Percentiles rank a stretch among this genome's conserved stretches.
These are phyloP conservation scores for Trichothecium sympodiale DNA, from an alignment of 2,329 filamentous ascomycete species.

Conservation along the genomic window DNA sequence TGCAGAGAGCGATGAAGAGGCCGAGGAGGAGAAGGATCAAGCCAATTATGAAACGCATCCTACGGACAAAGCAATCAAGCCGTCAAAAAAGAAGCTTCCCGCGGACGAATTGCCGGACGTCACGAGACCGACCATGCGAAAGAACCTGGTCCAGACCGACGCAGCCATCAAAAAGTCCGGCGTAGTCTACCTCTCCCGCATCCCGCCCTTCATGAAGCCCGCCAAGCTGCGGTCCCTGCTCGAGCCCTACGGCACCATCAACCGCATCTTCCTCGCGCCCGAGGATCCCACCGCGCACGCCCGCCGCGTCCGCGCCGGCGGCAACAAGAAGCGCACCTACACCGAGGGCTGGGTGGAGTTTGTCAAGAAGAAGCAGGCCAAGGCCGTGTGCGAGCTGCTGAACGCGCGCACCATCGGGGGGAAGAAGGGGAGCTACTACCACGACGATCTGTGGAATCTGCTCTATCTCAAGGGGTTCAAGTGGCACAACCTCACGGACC, in stretches of 20 bases:
- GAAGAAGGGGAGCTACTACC: slow-evolving; percentile 74
- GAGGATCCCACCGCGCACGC: slow-evolving; percentile 59
- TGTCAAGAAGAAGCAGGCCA: slow-evolving; percentile 62
- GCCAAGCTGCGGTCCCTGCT: slow-evolving; percentile 65
- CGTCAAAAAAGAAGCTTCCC: slow-evolving; percentile 11
- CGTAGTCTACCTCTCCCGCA: slow-evolving; percentile 72
- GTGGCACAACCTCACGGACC: slow-evolving; percentile 64
- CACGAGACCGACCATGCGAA: slow-evolving; percentile 32
- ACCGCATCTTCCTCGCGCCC: slow-evolving; percentile 68
- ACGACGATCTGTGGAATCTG: slow-evolving; percentile 79
- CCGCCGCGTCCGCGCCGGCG: slow-evolving; percentile 58
- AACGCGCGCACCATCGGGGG: slow-evolving; percentile 72
- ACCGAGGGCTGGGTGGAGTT: slow-evolving; percentile 86
- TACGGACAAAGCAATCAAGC: slow-evolving; percentile 7
- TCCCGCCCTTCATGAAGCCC: slow-evolving; percentile 85
- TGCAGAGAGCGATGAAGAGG: slow-evolving; percentile 12
- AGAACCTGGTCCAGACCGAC: slow-evolving; percentile 56
- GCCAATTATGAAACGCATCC: slow-evolving; percentile 9
- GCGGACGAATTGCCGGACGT: background rate
- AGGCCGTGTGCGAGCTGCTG: slow-evolving; percentile 62
- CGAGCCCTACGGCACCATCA: slow-evolving; percentile 62
- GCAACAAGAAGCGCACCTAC: slow-evolving; percentile 75
- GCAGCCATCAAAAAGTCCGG: slow-evolving; percentile 61
- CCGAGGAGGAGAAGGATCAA: slow-evolving; percentile 11
- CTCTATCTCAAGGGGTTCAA: slow-evolving; percentile 77